A percentile compares a stretch with the other conserved stretches of the same genome.
Evolutionary conservation across 495 filamentous ascomycete species (phyloP).

Genomic region (Neurospora cerealis): DNA sequence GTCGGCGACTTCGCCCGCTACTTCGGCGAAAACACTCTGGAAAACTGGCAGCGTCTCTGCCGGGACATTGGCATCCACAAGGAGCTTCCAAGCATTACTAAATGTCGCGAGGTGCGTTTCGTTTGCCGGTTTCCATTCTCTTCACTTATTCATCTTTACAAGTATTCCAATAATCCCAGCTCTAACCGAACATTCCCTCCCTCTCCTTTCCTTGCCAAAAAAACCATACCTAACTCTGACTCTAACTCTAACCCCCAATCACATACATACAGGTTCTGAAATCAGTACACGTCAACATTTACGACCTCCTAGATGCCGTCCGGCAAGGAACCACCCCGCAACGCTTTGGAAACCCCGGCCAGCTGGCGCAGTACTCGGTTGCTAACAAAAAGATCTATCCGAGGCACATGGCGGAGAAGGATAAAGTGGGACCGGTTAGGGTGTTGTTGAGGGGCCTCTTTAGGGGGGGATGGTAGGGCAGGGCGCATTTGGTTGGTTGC

Average conservation of each 20-base stretch:
- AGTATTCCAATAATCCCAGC: background rate
- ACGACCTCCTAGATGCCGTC: slow-evolving; percentile 25
- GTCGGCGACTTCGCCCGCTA: slow-evolving; percentile 15
- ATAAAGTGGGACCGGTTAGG: slow-evolving; percentile 19
- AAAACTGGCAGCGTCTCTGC: slow-evolving; percentile 28
- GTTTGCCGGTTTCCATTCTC: too few relatives aligned
- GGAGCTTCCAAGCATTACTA: slow-evolving; percentile 18
- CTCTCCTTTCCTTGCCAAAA: too few relatives aligned
- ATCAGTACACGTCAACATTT: slow-evolving; percentile 26
- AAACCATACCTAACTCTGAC: background rate
- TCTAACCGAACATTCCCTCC: background rate
- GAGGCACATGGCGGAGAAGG: slow-evolving; percentile 3
- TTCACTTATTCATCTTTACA: background rate
- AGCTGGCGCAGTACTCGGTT: slow-evolving; percentile 18
- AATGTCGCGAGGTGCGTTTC: slow-evolving; percentile 25
- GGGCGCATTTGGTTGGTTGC: background rate
- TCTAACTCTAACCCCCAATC: background rate
- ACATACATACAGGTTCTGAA: slow-evolving; percentile 13
- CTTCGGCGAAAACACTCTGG: slow-evolving; percentile 20
- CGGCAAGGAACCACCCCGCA: background rate
- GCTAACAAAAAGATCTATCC: slow-evolving; percentile 11
- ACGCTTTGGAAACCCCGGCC: slow-evolving; percentile 8
- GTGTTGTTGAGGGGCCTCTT: slow-evolving; percentile 4
- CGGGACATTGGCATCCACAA: slow-evolving; percentile 21
- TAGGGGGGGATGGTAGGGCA: background rate